Base-by-base conservation (phyloP, 2,329 filamentous ascomycete species). In the Juglanconis juglandina region DNA sequence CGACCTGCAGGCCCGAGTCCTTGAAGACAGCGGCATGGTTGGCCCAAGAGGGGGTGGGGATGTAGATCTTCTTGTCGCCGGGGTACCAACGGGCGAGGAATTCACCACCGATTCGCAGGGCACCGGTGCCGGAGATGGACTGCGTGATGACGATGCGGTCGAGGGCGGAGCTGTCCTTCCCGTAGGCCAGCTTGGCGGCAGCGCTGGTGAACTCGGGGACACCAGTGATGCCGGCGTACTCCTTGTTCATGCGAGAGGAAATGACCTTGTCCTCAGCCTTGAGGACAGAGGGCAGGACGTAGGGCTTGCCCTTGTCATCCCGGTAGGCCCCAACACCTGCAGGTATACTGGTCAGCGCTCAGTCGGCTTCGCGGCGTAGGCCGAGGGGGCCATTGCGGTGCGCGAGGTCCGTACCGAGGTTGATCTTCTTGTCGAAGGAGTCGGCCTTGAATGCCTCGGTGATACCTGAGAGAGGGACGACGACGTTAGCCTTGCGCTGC, bases 401-500 rank as follows among this genome's bases (percentile, higher is more conserved):
- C 11, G 50, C 33, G 33, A 13, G 33, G 24, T 24, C 17, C 49
- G 72, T 80, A 90, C 90, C 95, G 64, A 99, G 82, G 82, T 98
- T 98, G 84, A 99, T 98, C 87, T 98, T 99, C 82, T 96, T 87
- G 65, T 87, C 81, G 78, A 96, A 94, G 71, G 82, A 85, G 76
- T 99, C 95, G 77, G 93, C 93, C 85, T 98, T 99, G 90, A 95
- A 99, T 64, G 95, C 95, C 81, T 99, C 95, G 65, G 95, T 98
- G 79, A 99, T 92, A 76, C 91, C 89, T 88, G 67, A 30, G 56
- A 49, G 58, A 47, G 34, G 10, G 30, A 2, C 32, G 61, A 64
- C 71, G 24, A 70, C 72, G 69, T 65, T 50, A 66, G 60, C 34
- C 30, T 41, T 47, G 24, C 35, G 50, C 32, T 61, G 62, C 48